Evolutionary conservation across 352 stramenopile species (phyloP), one percentile per base, ranked within the genome.

Genomic region (Saprolegnia parasitica): DNA sequence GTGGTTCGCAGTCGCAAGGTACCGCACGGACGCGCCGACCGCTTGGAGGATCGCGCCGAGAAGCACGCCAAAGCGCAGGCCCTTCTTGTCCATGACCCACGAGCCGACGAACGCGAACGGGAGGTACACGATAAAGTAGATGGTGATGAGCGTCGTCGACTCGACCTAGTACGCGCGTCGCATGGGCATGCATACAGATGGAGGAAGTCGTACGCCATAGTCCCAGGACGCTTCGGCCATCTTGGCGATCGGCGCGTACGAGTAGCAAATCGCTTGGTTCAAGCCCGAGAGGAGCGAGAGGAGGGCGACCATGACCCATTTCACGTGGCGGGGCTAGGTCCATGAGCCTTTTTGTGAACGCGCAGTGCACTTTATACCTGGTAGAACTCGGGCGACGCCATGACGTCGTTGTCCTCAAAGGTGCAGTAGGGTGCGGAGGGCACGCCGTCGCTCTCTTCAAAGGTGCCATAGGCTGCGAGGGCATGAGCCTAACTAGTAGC

Each of bases 61-160:
- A 9, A 90, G 52, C 2, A 91, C 78, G 11, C 84, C 84, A 21
- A 78, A 88, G 15, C 80, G 78, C 39, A 91, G 66, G 0, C 84
- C 84, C 61, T 86, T 83, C 67, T 88, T 83, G 76, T 91, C 84
- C 81, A 91, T 91, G 64, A 91, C 76, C 84, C 84, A 90, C 18
- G 84, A 91, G 4, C 84, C 81, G 24, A 91, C 18, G 65, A 91
- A 90, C 21, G 84, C 89, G 70, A 81, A 91, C 20, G 84, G 84
- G 54, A 91, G 90, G 72, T 91, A 91, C 45, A 81, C 81, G 26
- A 90, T 68, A 65, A 91, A 91, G 73, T 85, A 91, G 55, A 91
- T 81, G 4, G 81, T 91, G 68, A 91, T 88, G 11, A 91, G 72
- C 65, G 88, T 81, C 1, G 80, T 89, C 32, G 81, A 90, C 72